Conservation (phyloP, 2,329 filamentous ascomycete genomes). For the Exophiala xenobiotica region DNA sequence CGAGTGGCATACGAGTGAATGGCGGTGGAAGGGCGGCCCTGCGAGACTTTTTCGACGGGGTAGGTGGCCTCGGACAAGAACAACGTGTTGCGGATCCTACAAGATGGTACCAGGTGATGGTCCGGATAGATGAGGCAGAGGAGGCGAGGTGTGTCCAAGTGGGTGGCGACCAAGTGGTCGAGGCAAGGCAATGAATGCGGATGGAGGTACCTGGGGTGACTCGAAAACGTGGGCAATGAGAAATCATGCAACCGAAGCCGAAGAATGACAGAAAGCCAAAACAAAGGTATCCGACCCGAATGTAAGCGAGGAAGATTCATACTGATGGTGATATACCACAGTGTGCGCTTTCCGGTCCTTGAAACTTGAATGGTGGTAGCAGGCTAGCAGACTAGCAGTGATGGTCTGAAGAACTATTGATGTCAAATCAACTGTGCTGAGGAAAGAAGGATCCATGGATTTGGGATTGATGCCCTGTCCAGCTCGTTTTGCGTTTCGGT, state of each 20-base stretch:
- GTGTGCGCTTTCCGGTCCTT: not conserved
- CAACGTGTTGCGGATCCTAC: not conserved
- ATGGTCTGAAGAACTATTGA: too few species aligned
- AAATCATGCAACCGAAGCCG: constrained; percentile 27
- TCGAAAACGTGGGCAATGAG: constrained; percentile 30
- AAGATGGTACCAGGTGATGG: not conserved
- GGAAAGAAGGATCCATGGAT: not conserved
- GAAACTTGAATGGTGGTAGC: too few species aligned
- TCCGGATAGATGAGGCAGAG: not conserved
- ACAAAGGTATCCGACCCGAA: constrained; percentile 4
- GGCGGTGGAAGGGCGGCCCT: not conserved
- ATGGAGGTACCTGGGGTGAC: constrained; percentile 13
- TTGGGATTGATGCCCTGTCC: constrained; percentile 9
- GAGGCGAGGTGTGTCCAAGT: not conserved
- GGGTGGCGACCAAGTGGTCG: not conserved
- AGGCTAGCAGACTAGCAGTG: too few species aligned
- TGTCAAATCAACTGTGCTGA: not conserved
- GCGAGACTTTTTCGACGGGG: not conserved
- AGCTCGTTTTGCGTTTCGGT: constrained; percentile 12
- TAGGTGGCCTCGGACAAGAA: not conserved
- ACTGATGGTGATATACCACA: not conserved
- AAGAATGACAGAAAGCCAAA: constrained; percentile 20
- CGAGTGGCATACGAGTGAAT: not conserved
- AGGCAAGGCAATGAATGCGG: not conserved
- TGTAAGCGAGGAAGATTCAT: not conserved